Evolutionary conservation across 169 alveolate species (phyloP), one percentile per base, ranked within the genome.

Genomic region (Cystoisospora suis): DNA sequence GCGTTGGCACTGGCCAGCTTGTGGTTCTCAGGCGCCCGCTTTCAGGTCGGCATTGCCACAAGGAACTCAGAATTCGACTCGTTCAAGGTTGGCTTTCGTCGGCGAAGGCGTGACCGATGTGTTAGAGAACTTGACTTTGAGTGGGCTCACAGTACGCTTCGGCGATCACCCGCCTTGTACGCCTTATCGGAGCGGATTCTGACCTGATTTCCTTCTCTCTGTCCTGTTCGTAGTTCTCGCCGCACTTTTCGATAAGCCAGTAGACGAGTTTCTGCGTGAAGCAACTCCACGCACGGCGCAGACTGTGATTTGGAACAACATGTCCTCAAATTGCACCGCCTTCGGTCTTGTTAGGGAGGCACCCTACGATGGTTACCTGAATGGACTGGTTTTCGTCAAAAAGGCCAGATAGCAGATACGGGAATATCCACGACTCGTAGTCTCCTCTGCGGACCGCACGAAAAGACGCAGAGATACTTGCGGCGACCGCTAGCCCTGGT

Each of bases 381-480:
- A 97, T 95, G 42, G 95, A 94, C 75, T 94, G 94, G 92, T 94
- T 94, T 47, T 94, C 89, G 93, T 97, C 98, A 92, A 96, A 95
- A 15, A 96, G 93, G 17, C 98, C 99, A 36, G 97, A 93, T 40
- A 96, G 87, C 5, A 97, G 90, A 90, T 96, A 97, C 3, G 98
- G 99, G 61, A 96, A 95, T 42, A 96, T 59, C 94, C 99, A 94
- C 45, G 97, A 93, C 61, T 96, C 97, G 93, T 96, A 97, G 93
- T 97, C 99, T 27, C 89, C 91, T 93, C 90, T 83, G 88, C 38
- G n/a, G 40, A 75, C 36, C n/a, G 32, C 94, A 95, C 40, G 77
- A 53, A 15, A 12, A 53, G 23, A 53, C 65, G 23, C 65, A 23
- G 65, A 12, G 23, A 53, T 53, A 53, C 12, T 53, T 23, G 23